phyloP scores from a whole-genome alignment of 2,329 filamentous ascomycete genomes.

The Lojkania enalia region DNA sequence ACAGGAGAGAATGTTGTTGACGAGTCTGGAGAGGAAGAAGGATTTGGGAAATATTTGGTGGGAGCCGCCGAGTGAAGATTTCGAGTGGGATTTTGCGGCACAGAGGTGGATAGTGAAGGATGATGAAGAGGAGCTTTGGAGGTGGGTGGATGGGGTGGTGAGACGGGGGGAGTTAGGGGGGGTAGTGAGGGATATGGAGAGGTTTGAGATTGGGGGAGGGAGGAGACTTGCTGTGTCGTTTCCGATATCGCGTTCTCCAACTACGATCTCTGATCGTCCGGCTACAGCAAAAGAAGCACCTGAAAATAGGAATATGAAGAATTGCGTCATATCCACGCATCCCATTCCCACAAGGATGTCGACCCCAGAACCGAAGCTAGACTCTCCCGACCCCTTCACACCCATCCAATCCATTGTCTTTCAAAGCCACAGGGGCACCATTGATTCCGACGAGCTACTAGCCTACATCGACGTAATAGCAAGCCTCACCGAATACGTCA shows the following conservation, averaged over 20 bases:
- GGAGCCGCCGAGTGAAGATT: neutral
- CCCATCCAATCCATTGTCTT: constrained; percentile 4
- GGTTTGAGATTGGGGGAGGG: constrained; percentile 1
- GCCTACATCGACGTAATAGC: constrained; percentile 10
- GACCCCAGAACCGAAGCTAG: neutral
- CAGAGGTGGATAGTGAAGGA: constrained; percentile 1
- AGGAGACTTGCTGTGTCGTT: neutral
- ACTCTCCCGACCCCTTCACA: neutral
- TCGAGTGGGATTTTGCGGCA: neutral
- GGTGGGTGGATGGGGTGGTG: neutral
- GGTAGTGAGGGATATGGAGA: constrained; percentile 3
- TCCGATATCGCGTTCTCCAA: neutral
- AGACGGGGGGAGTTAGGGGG: neutral
- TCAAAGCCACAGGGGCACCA: constrained; percentile 5
- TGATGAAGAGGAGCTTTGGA: neutral
- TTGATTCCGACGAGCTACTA: constrained; percentile 4
- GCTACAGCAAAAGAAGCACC: neutral
- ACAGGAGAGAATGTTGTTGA: neutral
- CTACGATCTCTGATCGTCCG: neutral
- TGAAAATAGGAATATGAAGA: neutral
- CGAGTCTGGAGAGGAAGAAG: neutral
- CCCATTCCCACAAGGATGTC: neutral
- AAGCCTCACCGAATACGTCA: neutral
- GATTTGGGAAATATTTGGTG: neutral
- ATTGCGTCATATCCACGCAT: neutral